Conservation (phyloP, 164 flowering plant genomes). For the Taxillus chinensis region DNA sequence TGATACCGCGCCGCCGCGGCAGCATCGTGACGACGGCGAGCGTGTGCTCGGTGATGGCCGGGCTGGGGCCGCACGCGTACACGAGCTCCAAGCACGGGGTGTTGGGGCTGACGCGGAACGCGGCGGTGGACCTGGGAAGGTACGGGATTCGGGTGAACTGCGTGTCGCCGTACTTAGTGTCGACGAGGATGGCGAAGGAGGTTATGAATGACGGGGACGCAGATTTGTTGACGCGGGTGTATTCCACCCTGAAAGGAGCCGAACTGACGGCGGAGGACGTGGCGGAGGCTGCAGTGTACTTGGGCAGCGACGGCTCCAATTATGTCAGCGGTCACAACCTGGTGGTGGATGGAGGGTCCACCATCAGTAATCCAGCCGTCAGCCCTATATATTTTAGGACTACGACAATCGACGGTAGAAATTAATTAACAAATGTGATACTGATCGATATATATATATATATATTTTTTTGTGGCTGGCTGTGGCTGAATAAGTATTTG, state of each 20-base stretch:
- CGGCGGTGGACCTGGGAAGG: not conserved
- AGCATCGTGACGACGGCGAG: not conserved
- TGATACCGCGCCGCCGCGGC: not conserved
- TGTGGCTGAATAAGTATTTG: no score
- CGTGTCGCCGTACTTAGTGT: not conserved
- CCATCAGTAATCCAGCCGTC: not conserved
- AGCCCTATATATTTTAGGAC: no score
- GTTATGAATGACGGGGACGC: not conserved
- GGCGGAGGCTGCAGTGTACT: not conserved
- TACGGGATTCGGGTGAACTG: slow-evolving; percentile 1
- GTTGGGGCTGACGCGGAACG: not conserved
- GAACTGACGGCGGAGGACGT: not conserved
- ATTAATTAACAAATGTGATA: no score
- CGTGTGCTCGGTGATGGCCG: not conserved
- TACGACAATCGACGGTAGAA: no score
- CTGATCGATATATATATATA: no score
- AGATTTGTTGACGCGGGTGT: not conserved
- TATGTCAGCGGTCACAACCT: not conserved
- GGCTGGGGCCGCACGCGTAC: not conserved
- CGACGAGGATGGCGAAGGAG: not conserved
- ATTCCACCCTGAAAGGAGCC: not conserved
- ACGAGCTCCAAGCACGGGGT: not conserved
- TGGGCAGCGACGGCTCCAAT: not conserved
- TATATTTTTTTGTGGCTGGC: no score
- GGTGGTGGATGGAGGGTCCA: not conserved